Evolutionary conservation across 768 basidiomycete species (phyloP), one percentile per base, ranked within the genome.

Genomic region (Suillus cothurnatus): DNA sequence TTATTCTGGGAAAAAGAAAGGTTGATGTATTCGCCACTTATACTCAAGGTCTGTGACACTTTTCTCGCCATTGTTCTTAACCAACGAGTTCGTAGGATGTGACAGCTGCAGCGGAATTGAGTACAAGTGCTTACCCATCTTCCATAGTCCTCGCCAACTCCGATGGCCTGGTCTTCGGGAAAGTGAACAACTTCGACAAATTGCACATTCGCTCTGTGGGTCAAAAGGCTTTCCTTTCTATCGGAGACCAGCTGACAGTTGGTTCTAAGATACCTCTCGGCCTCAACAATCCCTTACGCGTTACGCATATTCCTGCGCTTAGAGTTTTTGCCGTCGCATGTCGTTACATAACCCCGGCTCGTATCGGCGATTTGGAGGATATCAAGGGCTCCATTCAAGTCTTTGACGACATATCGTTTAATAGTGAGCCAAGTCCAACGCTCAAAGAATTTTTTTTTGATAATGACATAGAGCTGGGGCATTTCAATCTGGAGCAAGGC

Each of bases 201-300:
- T 82, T 95, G 74, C 91, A 96, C 70, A 87, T 96, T 55, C 87
- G 88, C 63, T 85, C 92, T 41, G 93, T 93, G 73, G 67, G 85
- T 67, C 38, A 15, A 15, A n/a, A 28, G 3, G 28, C 26, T 58
- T 23, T 6, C 21, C 26, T 57, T 15, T 63, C 60, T 59, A 52
- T 65, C 41, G 26, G 31, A 36, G 6, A 21, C n/a, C 39, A 21
- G 19, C 58, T 66, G 26, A 69, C 47, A 61, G 38, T 41, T 41
- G 47, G 38, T 19, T 55, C 21, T 47, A 69, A 94, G 93, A 79
- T 93, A 34, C 81, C 86, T 31, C 78, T 95, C 12, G 94, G 93
- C 3, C 78, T 85, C 32, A 87, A 93, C 63, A 86, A 86, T 70
- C 95, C 95, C 2, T 83, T 84, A 6, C 80, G 85, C 41, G 86